Percentiles rank a stretch among this genome's conserved stretches.
These are phyloP conservation scores for Fusarium chaquense DNA, from an alignment of 2,329 filamentous ascomycete species.

Conservation along the genomic window DNA sequence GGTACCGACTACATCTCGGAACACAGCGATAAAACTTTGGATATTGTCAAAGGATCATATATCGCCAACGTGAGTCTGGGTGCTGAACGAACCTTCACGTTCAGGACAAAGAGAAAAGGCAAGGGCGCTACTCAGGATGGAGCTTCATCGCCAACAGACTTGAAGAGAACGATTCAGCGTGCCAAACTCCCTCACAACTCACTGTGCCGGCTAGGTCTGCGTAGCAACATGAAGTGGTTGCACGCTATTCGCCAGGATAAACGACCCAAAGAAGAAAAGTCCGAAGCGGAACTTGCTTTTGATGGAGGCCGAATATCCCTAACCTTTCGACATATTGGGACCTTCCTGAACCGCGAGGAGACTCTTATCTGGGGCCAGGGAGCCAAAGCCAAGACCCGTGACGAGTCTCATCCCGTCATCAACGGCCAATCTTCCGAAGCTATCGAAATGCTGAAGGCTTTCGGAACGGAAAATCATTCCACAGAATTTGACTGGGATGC, in stretches of 20 bases:
- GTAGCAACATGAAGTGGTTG: slow-evolving; percentile 87
- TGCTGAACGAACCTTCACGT: slow-evolving; percentile 87
- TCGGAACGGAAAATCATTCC: slow-evolving; percentile 85
- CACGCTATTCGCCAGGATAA: slow-evolving; percentile 94
- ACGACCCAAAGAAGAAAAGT: slow-evolving; percentile 75
- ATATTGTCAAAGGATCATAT: slow-evolving; percentile 82
- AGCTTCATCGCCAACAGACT: slow-evolving; percentile 16
- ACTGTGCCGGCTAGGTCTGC: slow-evolving; percentile 82
- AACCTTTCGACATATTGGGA: slow-evolving; percentile 91
- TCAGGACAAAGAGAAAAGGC: slow-evolving; percentile 80
- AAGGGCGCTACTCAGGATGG: slow-evolving; percentile 53
- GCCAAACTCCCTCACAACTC: slow-evolving; percentile 88
- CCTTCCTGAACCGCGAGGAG: slow-evolving; percentile 77
- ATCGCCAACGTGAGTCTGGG: slow-evolving; percentile 97
- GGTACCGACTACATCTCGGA: slow-evolving; percentile 94
- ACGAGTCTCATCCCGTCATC: slow-evolving; percentile 71
- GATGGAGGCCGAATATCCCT: slow-evolving; percentile 86
- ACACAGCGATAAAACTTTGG: slow-evolving; percentile 96
- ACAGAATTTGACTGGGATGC: slow-evolving; percentile 79
- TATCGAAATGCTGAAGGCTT: slow-evolving; percentile 78
- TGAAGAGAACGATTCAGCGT: slow-evolving; percentile 69
- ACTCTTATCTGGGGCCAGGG: slow-evolving; percentile 91
- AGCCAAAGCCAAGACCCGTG: slow-evolving; percentile 74
- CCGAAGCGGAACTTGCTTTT: slow-evolving; percentile 76
- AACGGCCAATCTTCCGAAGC: slow-evolving; percentile 77